phyloP scores from a whole-genome alignment of 2,329 filamentous ascomycete genomes.

The Paraconiothyrium sp. region DNA sequence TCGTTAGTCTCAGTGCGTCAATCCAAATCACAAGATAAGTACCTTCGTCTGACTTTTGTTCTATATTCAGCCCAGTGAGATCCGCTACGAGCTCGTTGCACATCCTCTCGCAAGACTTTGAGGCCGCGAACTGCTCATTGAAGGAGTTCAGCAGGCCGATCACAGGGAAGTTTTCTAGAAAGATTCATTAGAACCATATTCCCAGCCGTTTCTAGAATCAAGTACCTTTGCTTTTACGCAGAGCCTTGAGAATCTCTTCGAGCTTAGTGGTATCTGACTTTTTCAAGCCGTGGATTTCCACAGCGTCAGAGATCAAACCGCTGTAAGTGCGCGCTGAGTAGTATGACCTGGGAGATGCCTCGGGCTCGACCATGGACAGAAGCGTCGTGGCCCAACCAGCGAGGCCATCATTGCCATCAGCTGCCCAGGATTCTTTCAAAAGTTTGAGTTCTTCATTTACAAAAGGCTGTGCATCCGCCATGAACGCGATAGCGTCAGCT shows the following conservation, averaged over 20 bases:
- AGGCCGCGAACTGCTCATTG: constrained; percentile 59
- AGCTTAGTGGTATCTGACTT: constrained; percentile 44
- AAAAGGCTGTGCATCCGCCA: constrained; percentile 60
- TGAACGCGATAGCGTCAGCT: constrained; percentile 62
- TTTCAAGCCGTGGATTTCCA: constrained; percentile 55
- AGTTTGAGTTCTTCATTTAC: constrained; percentile 55
- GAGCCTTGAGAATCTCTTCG: constrained; percentile 48
- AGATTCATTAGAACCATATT: background rate
- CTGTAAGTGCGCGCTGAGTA: constrained; percentile 54
- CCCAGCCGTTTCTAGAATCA: background rate
- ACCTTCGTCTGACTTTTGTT: constrained; percentile 56
- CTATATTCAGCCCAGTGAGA: constrained; percentile 63
- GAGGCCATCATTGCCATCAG: constrained; percentile 29
- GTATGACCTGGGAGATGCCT: constrained; percentile 47
- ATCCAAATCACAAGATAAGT: background rate
- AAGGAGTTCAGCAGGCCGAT: constrained; percentile 60
- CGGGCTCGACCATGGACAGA: constrained; percentile 34
- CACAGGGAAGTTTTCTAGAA: constrained; percentile 56
- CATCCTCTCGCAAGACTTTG: constrained; percentile 59
- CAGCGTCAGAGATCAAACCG: constrained; percentile 48
- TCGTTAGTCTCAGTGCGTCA: background rate
- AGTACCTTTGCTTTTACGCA: constrained; percentile 37
- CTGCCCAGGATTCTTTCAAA: constrained; percentile 27
- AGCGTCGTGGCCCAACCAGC: constrained; percentile 35
- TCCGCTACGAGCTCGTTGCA: constrained; percentile 70